A percentile compares a stretch with the other conserved stretches of the same genome.
Evolutionary conservation across 305 asterid genomes (phyloP).

Genomic region (Fraxinus latifolia): DNA sequence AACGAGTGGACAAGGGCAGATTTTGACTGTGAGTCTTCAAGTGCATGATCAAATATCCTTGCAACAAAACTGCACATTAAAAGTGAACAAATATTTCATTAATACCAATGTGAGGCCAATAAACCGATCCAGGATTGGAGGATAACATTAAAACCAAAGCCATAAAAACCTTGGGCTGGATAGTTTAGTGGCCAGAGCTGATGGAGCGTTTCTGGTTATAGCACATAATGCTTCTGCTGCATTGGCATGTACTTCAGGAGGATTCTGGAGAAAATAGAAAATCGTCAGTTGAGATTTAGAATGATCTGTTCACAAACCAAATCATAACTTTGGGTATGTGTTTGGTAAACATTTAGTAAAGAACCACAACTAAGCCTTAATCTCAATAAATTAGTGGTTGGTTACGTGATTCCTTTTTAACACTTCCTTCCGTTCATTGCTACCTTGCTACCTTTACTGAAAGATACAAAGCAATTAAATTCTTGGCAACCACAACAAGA

Average conservation of each 20-base stretch:
- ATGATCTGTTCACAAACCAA: neutral
- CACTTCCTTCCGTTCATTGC: neutral
- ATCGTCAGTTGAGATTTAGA: neutral
- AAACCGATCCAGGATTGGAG: neutral
- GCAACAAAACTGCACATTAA: constrained; percentile 68
- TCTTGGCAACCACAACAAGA: neutral
- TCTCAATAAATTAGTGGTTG: neutral
- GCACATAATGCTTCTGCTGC: constrained; percentile 88
- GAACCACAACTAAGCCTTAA: neutral
- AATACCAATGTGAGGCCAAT: neutral
- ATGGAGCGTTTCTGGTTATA: constrained; percentile 72
- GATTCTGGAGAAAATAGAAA: constrained; percentile 39
- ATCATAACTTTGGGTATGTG: neutral
- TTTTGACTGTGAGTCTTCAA: constrained; percentile 73
- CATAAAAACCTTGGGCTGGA: constrained; percentile 65
- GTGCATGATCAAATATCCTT: constrained; percentile 85
- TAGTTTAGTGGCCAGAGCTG: constrained; percentile 75
- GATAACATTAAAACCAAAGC: neutral
- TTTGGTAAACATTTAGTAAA: neutral
- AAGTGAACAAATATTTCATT: constrained; percentile 16
- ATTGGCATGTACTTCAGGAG: constrained; percentile 84
- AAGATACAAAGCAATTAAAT: neutral
- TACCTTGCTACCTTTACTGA: neutral
- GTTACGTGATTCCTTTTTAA: neutral
- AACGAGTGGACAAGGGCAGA: constrained; percentile 82